Conservation (phyloP, 2,329 filamentous ascomycete genomes). For the Cladosporium phlei region DNA sequence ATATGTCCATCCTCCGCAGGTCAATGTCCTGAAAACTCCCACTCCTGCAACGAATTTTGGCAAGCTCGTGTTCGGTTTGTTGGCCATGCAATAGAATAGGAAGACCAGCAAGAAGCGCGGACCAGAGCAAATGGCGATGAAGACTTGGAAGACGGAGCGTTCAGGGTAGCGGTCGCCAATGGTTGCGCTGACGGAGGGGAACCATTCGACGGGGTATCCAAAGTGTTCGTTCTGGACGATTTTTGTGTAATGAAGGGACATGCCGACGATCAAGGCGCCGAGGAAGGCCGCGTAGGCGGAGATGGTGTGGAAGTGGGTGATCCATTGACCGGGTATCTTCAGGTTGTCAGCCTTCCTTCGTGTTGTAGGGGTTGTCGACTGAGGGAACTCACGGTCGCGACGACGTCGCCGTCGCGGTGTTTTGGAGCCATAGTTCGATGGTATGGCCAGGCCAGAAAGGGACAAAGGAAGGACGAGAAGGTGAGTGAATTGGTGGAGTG, state of each 20-base stretch:
- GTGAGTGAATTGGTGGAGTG: not conserved
- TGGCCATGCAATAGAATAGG: conserved; percentile 86
- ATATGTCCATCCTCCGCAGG: conserved; percentile 97
- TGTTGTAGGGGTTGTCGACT: not conserved
- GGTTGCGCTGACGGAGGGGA: conserved; percentile 56
- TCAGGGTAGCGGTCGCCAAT: conserved; percentile 97
- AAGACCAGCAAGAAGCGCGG: conserved; percentile 87
- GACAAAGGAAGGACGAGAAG: conserved; percentile 6
- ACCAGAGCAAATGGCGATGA: conserved; percentile 94
- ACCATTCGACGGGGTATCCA: conserved; percentile 57
- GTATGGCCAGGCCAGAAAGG: not conserved
- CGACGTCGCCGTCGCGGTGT: conserved; percentile 58
- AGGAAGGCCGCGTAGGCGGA: conserved; percentile 83
- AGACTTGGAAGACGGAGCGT: conserved; percentile 92
- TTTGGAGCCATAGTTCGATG: conserved; percentile 51
- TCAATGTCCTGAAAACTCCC: conserved; percentile 82
- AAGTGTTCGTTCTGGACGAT: conserved; percentile 83
- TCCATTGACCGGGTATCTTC: conserved; percentile 75
- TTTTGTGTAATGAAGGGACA: conserved; percentile 82
- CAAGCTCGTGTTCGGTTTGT: conserved; percentile 63
- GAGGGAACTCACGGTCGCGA: conserved; percentile 50
- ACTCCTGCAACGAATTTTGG: conserved; percentile 76
- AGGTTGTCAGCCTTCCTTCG: conserved; percentile 17
- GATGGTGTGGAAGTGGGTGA: conserved; percentile 81
- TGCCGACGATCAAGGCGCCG: conserved; percentile 75